These are phyloP conservation scores for Cutaneotrichosporon sp. DNA, from an alignment of 1,284 basidiomycete genomes.

Conservation along the genomic window DNA sequence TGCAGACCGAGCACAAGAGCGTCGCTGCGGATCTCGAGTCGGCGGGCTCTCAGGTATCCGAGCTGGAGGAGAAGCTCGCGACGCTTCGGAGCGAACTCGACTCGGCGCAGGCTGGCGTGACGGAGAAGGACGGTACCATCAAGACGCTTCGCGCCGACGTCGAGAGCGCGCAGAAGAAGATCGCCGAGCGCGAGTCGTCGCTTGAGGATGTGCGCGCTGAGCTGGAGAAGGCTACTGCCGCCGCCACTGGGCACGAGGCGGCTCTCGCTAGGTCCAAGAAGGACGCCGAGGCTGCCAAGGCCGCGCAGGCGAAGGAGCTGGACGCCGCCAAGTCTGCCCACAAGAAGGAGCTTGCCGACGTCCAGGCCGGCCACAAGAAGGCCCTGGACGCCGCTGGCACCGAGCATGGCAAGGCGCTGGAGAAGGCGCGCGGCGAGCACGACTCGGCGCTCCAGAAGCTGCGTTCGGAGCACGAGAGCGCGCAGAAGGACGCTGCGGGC, in stretches of 20 bases:
- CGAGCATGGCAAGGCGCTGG: conserved; percentile 8
- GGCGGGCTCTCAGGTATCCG: neutral
- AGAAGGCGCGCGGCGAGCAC: neutral
- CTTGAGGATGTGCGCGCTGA: conserved; percentile 11
- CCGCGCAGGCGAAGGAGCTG: conserved; percentile 8
- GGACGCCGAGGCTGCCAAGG: neutral
- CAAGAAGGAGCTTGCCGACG: conserved; percentile 5
- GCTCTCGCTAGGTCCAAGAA: conserved; percentile 4
- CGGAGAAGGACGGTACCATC: neutral
- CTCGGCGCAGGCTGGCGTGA: neutral
- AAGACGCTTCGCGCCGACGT: neutral
- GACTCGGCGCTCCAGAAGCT: neutral
- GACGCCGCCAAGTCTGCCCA: conserved; percentile 9
- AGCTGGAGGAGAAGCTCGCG: conserved; percentile 19
- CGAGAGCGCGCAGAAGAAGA: conserved; percentile 8
- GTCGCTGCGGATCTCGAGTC: conserved; percentile 5
- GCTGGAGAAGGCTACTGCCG: conserved; percentile 15
- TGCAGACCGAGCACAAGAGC: conserved; percentile 23
- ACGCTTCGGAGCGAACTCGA: conserved; percentile 19
- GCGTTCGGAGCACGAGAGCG: conserved; percentile 5
- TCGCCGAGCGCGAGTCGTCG: conserved; percentile 14
- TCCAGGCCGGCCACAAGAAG: conserved; percentile 13
- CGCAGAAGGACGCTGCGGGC: neutral
- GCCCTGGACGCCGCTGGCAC: neutral
- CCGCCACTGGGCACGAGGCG: neutral